phyloP scores from a whole-genome alignment of 495 filamentous ascomycete species.

The Jackrogersella minutella region DNA sequence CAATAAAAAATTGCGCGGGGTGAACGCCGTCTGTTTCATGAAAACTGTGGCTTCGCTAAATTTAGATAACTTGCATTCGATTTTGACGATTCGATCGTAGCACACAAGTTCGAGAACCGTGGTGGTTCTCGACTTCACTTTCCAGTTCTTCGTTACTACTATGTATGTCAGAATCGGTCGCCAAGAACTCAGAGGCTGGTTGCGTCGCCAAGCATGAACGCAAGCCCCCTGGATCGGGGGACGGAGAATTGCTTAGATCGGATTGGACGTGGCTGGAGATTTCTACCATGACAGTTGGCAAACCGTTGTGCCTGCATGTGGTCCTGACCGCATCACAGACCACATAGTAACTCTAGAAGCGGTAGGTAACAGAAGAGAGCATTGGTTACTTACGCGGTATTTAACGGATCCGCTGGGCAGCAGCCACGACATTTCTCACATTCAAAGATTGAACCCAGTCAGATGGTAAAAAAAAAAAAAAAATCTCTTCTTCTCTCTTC shows the following conservation, averaged over 20 bases:
- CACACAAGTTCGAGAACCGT: too few species aligned
- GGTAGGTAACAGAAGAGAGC: constrained; percentile 8
- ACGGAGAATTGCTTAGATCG: constrained; percentile 20
- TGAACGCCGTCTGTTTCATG: not conserved
- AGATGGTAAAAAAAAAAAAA: constrained; percentile 22
- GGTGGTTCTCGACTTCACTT: too few species aligned
- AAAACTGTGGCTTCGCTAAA: constrained; percentile 11
- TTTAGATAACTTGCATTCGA: constrained; percentile 6
- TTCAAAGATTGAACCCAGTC: constrained; percentile 19
- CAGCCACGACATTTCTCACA: constrained; percentile 28
- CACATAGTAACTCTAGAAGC: constrained; percentile 3
- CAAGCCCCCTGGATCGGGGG: constrained; percentile 7
- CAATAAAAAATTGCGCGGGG: constrained; percentile 19
- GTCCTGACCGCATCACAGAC: constrained; percentile 34
- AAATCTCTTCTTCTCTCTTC: constrained; percentile 21
- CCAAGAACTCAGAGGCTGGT: constrained; percentile 11
- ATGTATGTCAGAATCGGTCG: not conserved
- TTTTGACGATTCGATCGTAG: constrained; percentile 3
- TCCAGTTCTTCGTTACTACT: too few species aligned
- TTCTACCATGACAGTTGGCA: constrained; percentile 33
- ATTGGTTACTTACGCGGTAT: constrained; percentile 26
- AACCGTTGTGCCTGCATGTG: constrained; percentile 27
- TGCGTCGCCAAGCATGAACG: constrained; percentile 28
- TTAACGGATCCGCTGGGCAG: constrained; percentile 23
- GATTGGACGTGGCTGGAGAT: constrained; percentile 29